phyloP scores from a whole-genome alignment of 768 basidiomycete species.

The Naganishia vishniacii region DNA sequence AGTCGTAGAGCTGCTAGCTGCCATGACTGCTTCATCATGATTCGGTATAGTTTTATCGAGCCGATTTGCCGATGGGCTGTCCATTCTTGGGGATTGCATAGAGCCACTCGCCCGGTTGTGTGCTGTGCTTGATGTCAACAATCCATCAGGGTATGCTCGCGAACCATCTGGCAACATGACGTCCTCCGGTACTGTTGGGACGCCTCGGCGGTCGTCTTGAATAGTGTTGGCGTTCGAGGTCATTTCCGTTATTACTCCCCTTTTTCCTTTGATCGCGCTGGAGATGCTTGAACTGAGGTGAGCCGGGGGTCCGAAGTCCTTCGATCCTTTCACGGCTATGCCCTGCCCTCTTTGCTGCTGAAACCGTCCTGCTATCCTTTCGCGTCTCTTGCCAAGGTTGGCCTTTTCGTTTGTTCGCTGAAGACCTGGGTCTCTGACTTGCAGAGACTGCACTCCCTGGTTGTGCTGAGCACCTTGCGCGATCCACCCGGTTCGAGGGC shows the following conservation, averaged over 20 bases:
- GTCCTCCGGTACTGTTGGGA: conserved; percentile 3
- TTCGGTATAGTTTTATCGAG: not conserved
- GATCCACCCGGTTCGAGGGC: not conserved
- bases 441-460: no score
- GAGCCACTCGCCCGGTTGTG: not conserved
- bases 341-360: not conserved
- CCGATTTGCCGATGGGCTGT: not conserved
- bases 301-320: no score
- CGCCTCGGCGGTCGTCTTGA: not conserved
- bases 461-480: not conserved
- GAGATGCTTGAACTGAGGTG: not conserved
- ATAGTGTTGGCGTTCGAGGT: not conserved
- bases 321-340: not conserved
- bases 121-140: conserved; percentile 7
- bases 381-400: no score
- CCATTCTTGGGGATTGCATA: not conserved
- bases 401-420: no score
- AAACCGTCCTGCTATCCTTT: not conserved
- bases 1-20: not conserved
- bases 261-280: conserved; percentile 12
- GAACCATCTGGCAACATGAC: conserved; percentile 7
- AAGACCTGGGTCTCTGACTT: no score
- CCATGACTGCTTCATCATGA: not conserved
- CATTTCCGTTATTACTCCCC: no score
- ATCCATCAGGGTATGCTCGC: not conserved